phyloP scores from a whole-genome alignment of 305 asterid genomes.

The Nicotiana rustica region DNA sequence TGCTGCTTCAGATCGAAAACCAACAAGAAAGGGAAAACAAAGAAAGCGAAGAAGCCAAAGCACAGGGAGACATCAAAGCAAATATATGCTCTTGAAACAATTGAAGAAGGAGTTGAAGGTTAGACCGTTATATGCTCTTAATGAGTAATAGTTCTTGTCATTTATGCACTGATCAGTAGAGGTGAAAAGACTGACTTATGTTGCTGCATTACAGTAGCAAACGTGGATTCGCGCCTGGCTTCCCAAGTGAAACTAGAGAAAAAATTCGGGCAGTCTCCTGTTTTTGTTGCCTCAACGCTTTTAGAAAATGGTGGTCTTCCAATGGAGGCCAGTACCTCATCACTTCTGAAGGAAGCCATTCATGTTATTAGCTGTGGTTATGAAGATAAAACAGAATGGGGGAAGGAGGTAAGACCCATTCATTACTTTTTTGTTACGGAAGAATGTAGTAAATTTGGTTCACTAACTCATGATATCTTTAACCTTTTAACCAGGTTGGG shows the following conservation, averaged over 20 bases:
- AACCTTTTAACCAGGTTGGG: conserved; percentile 62
- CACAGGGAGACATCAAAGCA: conserved; percentile 86
- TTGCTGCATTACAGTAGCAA: conserved; percentile 51
- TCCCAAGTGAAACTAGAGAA: conserved; percentile 76
- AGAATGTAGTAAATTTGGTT: conserved; percentile 22
- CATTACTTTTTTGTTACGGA: neutral
- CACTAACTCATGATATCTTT: conserved; percentile 20
- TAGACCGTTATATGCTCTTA: conserved; percentile 4
- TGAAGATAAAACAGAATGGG: conserved; percentile 97
- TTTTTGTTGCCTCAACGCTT: conserved; percentile 73
- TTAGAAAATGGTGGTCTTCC: conserved; percentile 70
- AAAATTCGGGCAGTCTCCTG: conserved; percentile 87
- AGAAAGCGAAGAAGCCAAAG: conserved; percentile 69
- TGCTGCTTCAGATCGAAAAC: conserved; percentile 59
- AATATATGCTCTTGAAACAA: conserved; percentile 86
- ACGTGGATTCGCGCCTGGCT: conserved; percentile 45
- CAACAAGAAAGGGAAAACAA: conserved; percentile 59
- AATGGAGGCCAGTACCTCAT: conserved; percentile 47
- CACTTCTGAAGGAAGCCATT: conserved; percentile 73
- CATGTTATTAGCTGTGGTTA: conserved; percentile 97
- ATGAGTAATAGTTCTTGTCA: neutral
- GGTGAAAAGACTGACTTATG: conserved; percentile 16
- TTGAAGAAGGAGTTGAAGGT: conserved; percentile 83
- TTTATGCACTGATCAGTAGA: neutral
- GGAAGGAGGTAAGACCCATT: conserved; percentile 69